Conservation (phyloP, 1,284 basidiomycete genomes). For the Apiotrichum sp. region DNA sequence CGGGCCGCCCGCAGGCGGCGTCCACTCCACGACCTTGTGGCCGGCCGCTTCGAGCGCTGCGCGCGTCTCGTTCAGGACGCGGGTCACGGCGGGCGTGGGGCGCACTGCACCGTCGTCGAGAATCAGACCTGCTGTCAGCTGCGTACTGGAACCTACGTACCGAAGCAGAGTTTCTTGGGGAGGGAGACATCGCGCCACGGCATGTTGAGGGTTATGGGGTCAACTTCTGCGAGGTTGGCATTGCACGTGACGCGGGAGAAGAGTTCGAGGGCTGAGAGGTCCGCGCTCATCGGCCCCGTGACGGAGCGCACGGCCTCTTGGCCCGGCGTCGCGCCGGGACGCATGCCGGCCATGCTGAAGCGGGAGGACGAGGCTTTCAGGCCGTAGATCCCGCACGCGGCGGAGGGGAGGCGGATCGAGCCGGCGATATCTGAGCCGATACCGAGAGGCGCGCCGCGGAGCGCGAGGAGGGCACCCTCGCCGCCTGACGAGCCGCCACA, state of each 20-base stretch:
- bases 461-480: conserved; percentile 60
- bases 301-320: conserved; percentile 57
- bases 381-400: conserved; percentile 13
- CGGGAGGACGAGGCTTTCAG: conserved; percentile 16
- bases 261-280: conserved; percentile 54
- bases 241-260: conserved; percentile 52
- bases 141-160: conserved; percentile 21
- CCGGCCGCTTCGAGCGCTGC: conserved; percentile 59
- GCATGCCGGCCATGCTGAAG: conserved; percentile 41
- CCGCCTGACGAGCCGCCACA: conserved; percentile 60
- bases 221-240: conserved; percentile 61
- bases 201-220: conserved; percentile 59
- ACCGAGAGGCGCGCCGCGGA: conserved; percentile 56
- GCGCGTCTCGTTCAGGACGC: conserved; percentile 59
- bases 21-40: conserved; percentile 54
- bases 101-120: conserved; percentile 55
- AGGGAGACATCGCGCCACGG: conserved; percentile 61
- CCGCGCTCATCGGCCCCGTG: conserved; percentile 60
- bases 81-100: conserved; percentile 64
- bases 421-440: conserved; percentile 52
- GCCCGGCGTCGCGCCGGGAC: conserved; percentile 57
- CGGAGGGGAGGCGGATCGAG: conserved; percentile 16
- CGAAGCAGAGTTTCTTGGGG: conserved; percentile 57
- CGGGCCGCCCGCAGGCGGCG: conserved; percentile 12
- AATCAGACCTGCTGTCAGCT: conserved; percentile 45